Percentiles rank a stretch among this genome's conserved stretches.
These are phyloP conservation scores for Dendrobium catenatum DNA, from an alignment of 106 monocot genomes.

Conservation along the genomic window DNA sequence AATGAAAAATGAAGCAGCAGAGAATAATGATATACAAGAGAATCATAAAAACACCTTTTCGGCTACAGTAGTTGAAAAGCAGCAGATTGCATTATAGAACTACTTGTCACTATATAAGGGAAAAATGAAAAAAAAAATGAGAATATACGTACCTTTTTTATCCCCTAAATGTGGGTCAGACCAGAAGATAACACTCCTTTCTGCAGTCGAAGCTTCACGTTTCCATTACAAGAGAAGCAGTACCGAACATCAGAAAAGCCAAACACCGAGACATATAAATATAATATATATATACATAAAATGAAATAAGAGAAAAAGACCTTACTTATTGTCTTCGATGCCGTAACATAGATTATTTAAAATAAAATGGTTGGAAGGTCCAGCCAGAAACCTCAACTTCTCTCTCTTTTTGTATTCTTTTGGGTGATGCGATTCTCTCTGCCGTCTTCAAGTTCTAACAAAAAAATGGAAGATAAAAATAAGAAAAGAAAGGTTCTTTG, in stretches of 20 bases:
- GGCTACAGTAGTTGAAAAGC: neutral
- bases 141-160: too few species aligned
- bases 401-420: neutral
- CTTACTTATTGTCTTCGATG: neutral
- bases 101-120: neutral
- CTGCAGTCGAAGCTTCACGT: too few species aligned
- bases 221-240: too few species aligned
- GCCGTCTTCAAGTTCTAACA: slow-evolving; percentile 2
- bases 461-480: neutral
- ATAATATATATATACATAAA: neutral
- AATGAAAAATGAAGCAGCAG: neutral
- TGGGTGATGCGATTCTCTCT: neutral
- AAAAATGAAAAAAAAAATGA: too few species aligned
- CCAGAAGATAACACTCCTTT: too few species aligned
- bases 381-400: neutral
- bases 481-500: neutral
- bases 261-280: neutral
- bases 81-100: neutral
- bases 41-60: neutral
- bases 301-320: neutral
- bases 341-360: neutral
- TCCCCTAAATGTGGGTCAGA: too few species aligned
- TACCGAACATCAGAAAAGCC: too few species aligned
- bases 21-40: neutral
- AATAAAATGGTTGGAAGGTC: neutral